Evolutionary conservation across 371 early-diverging fungal species (phyloP).

Genomic region (Rhizopus arrhizus): DNA sequence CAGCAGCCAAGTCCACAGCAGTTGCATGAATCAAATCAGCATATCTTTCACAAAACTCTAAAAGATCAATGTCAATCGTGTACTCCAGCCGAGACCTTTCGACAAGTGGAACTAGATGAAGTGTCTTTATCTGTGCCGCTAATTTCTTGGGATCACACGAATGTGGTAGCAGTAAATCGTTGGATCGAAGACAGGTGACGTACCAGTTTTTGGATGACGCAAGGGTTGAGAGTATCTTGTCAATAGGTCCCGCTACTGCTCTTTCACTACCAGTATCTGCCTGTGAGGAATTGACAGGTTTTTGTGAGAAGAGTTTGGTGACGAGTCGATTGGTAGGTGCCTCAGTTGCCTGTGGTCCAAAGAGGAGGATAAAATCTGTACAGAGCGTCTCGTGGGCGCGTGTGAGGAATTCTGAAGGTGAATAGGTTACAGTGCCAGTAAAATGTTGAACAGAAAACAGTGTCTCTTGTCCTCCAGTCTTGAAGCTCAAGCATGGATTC

Average conservation of each 20-base stretch:
- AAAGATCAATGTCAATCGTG: conserved; percentile 23
- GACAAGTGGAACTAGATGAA: conserved; percentile 16
- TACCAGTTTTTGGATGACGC: conserved; percentile 84
- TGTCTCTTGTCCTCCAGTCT: conserved; percentile 7
- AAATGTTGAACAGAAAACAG: conserved; percentile 79
- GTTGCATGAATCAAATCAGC: conserved; percentile 40
- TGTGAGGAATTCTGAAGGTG: conserved; percentile 66
- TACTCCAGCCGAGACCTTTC: conserved; percentile 31
- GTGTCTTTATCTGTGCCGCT: conserved; percentile 19
- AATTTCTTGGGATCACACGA: conserved; percentile 52
- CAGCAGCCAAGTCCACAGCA: conserved; percentile 43
- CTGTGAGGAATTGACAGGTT: conserved; percentile 34
- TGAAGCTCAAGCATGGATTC: conserved; percentile 12
- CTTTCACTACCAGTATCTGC: conserved; percentile 7
- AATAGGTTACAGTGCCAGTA: conserved; percentile 72
- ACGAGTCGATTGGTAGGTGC: conserved; percentile 22
- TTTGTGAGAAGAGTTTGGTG: conserved; percentile 29
- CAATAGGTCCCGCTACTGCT: conserved; percentile 48
- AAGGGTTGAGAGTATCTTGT: conserved; percentile 43
- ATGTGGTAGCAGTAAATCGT: conserved; percentile 61
- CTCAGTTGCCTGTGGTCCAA: conserved; percentile 33
- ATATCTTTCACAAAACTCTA: conserved; percentile 62
- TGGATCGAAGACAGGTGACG: conserved; percentile 77
- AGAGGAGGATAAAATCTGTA: conserved; percentile 78
- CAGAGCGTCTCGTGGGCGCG: conserved; percentile 65